These are phyloP conservation scores for Diversispora epigaea DNA, from an alignment of 192 early-diverging fungal species.

Conservation along the genomic window DNA sequence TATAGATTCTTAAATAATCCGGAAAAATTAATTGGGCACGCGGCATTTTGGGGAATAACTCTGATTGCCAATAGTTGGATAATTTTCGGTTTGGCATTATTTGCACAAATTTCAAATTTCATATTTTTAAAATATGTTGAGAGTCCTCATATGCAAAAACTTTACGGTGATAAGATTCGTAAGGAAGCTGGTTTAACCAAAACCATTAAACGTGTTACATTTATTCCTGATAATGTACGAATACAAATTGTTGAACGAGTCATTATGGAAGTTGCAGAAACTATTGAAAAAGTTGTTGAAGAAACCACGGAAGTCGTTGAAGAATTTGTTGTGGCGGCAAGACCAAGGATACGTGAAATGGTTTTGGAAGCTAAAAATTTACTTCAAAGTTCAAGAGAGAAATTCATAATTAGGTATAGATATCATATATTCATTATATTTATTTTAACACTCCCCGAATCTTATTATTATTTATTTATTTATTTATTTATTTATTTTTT, in stretches of 20 bases:
- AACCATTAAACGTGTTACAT: conserved; percentile 61
- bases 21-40: conserved; percentile 89
- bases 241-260: conserved; percentile 53
- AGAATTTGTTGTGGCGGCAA: conserved; percentile 54
- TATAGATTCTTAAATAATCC: conserved; percentile 91
- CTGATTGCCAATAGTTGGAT: conserved; percentile 79
- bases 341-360: conserved; percentile 51
- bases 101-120: conserved; percentile 81
- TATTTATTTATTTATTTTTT: neutral
- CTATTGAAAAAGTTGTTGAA: conserved; percentile 66
- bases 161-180: conserved; percentile 84
- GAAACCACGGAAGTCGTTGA: conserved; percentile 51
- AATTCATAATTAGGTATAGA: conserved; percentile 39
- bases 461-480: neutral
- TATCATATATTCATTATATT: neutral
- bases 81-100: conserved; percentile 81
- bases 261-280: conserved; percentile 54
- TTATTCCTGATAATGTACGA: conserved; percentile 59
- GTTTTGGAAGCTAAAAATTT: conserved; percentile 47
- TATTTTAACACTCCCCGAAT: neutral
- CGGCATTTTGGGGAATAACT: conserved; percentile 92
- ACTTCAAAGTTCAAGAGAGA: conserved; percentile 41
- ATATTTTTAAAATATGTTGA: conserved; percentile 88
- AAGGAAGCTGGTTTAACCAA: conserved; percentile 79
- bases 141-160: conserved; percentile 85